Percentiles rank a stretch among this genome's conserved stretches.
phyloP scores from a whole-genome alignment of 352 stramenopile genomes.

The Phytopythium kandeliae region DNA sequence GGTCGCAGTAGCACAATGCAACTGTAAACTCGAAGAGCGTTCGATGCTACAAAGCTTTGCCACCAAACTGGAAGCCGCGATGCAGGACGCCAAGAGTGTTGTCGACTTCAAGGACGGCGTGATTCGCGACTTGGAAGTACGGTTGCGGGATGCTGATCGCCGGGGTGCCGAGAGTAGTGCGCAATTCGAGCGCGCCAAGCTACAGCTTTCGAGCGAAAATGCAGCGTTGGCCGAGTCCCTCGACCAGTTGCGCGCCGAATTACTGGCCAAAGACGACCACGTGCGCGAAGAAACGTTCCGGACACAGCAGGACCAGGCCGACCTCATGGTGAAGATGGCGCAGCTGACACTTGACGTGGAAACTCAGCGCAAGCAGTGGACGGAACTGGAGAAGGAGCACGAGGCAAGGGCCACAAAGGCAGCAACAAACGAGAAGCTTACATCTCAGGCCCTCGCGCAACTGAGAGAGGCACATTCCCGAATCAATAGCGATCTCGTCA shows the following conservation, averaged over 20 bases:
- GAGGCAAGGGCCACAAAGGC: conserved; percentile 9
- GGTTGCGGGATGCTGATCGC: conserved; percentile 25
- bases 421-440: background rate
- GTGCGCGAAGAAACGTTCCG: conserved; percentile 13
- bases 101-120: conserved; percentile 60
- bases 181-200: conserved; percentile 12
- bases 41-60: conserved; percentile 53
- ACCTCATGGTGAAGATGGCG: conserved; percentile 21
- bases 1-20: background rate
- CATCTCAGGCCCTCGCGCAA: background rate
- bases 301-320: conserved; percentile 25
- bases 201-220: conserved; percentile 9
- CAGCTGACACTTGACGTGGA: conserved; percentile 30
- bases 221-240: conserved; percentile 9
- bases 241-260: conserved; percentile 12
- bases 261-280: conserved; percentile 2
- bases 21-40: conserved; percentile 18
- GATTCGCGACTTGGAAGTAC: conserved; percentile 44
- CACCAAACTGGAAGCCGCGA: conserved; percentile 42
- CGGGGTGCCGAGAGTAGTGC: conserved; percentile 10
- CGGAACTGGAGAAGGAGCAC: conserved; percentile 13
- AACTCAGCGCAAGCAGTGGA: conserved; percentile 14
- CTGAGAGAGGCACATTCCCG: background rate
- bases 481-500: background rate
- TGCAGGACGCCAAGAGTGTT: conserved; percentile 63